These are phyloP conservation scores for Yarrowia osloensis DNA, from an alignment of 805 yeast genomes.

Conservation along the genomic window DNA sequence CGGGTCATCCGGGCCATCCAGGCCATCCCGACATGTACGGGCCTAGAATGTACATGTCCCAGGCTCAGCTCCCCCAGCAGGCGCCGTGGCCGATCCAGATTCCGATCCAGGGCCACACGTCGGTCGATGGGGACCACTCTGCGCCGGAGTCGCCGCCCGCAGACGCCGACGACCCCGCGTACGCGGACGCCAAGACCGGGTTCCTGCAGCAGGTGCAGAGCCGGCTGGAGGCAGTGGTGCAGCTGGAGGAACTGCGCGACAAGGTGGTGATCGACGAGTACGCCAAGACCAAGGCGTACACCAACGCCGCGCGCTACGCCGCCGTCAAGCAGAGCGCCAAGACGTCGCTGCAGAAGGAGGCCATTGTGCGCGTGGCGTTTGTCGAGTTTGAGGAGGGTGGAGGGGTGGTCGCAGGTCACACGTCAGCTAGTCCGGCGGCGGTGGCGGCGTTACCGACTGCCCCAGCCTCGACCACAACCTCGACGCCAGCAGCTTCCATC, in stretches of 20 bases:
- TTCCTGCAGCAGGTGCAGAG: conserved; percentile 31
- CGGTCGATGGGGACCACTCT: conserved; percentile 21
- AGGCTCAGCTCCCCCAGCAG: conserved; percentile 28
- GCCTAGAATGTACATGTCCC: neutral
- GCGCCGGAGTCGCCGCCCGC: conserved; percentile 4
- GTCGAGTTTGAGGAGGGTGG: conserved; percentile 18
- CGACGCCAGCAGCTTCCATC: neutral
- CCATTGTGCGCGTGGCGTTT: conserved; percentile 13
- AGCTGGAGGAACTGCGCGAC: conserved; percentile 28
- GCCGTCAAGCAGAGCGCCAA: conserved; percentile 18
- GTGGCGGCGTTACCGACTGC: neutral
- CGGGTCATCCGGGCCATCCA: neutral
- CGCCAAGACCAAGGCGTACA: conserved; percentile 20
- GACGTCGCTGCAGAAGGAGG: conserved; percentile 28
- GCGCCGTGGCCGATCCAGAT: conserved; percentile 18
- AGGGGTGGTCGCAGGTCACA: neutral
- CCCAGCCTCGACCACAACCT: neutral
- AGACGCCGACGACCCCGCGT: conserved; percentile 31
- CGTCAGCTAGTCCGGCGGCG: neutral
- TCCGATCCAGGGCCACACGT: conserved; percentile 22
- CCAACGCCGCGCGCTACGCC: conserved; percentile 4
- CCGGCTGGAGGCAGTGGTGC: conserved; percentile 29
- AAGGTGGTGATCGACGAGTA: conserved; percentile 25
- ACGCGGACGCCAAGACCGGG: conserved; percentile 31
- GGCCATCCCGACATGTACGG: conserved; percentile 1